A percentile compares a stretch with the other conserved stretches of the same genome.
Conservation (phyloP, 768 basidiomycete species). For the Psilocybe azurescens region DNA sequence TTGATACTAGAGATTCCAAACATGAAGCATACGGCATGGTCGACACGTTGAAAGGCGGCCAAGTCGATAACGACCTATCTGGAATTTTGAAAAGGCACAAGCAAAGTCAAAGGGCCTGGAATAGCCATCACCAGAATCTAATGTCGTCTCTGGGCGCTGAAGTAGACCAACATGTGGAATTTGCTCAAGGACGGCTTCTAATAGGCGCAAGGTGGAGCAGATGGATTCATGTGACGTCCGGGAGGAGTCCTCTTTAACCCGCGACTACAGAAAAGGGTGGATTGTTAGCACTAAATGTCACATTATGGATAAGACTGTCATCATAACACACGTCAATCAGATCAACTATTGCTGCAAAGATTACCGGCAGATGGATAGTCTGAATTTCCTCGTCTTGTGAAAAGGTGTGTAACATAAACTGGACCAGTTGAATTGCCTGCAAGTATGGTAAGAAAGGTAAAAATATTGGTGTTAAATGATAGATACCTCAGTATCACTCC, state of each 20-base stretch:
- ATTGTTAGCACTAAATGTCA: conserved; percentile 28
- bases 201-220: conserved; percentile 50
- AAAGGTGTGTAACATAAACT: conserved; percentile 78
- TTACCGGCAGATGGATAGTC: conserved; percentile 78
- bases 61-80: conserved; percentile 26
- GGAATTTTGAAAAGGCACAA: conserved; percentile 62
- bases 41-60: conserved; percentile 30
- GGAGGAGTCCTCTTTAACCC: conserved; percentile 39
- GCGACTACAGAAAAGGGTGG: conserved; percentile 20
- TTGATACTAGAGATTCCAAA: conserved; percentile 57
- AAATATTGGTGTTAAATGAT: background rate
- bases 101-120: conserved; percentile 60
- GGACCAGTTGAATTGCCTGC: conserved; percentile 70
- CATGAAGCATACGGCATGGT: conserved; percentile 59
- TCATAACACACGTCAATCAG: conserved; percentile 58
- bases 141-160: conserved; percentile 53
- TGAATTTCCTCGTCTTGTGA: conserved; percentile 90
- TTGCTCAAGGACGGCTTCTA: conserved; percentile 57
- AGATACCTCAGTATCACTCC: conserved; percentile 52
- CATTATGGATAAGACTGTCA: background rate
- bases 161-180: conserved; percentile 55
- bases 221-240: conserved; percentile 41
- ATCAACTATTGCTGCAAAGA: conserved; percentile 74
- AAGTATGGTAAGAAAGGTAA: conserved; percentile 4
- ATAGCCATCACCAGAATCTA: conserved; percentile 36